Evolutionary conservation across 2,329 filamentous ascomycete species (phyloP).

Genomic region (Neofusicoccum parvum): DNA sequence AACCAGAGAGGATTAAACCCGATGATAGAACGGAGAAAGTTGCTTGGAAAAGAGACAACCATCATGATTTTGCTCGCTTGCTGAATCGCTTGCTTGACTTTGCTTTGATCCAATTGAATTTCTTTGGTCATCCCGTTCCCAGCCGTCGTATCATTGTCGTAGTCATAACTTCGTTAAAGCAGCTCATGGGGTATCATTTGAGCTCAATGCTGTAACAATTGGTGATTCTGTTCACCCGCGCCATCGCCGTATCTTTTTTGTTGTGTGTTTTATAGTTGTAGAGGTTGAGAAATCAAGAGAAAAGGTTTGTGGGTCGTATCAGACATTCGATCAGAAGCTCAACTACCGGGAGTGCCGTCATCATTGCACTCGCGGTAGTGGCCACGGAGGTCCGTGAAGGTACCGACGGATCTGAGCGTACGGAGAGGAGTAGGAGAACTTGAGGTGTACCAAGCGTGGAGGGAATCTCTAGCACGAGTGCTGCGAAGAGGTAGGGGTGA

Average conservation of each 20-base stretch:
- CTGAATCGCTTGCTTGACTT: constrained; percentile 1
- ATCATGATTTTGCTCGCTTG: neutral
- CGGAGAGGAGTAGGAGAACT: neutral
- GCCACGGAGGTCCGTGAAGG: neutral
- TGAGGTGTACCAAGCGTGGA: neutral
- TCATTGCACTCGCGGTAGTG: neutral
- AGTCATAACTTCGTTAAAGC: constrained; percentile 16
- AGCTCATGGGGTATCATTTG: constrained; percentile 16
- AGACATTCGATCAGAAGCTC: neutral
- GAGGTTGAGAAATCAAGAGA: neutral
- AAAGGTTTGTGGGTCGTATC: neutral
- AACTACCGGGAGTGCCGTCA: neutral
- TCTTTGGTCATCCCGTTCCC: neutral
- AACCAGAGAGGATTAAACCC: neutral
- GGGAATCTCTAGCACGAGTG: neutral
- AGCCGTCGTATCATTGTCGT: constrained; percentile 5
- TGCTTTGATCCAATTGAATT: neutral
- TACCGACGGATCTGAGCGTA: neutral
- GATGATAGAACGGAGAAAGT: neutral
- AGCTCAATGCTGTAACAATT: constrained; percentile 13
- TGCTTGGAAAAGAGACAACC: neutral
- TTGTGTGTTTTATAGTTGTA: neutral
- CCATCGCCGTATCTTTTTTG: neutral
- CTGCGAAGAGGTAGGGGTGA: neutral
- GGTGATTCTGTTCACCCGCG: neutral